A percentile compares a stretch with the other conserved stretches of the same genome.
phyloP scores from a whole-genome alignment of 2,329 filamentous ascomycete genomes.

The Exophiala spinifera region DNA sequence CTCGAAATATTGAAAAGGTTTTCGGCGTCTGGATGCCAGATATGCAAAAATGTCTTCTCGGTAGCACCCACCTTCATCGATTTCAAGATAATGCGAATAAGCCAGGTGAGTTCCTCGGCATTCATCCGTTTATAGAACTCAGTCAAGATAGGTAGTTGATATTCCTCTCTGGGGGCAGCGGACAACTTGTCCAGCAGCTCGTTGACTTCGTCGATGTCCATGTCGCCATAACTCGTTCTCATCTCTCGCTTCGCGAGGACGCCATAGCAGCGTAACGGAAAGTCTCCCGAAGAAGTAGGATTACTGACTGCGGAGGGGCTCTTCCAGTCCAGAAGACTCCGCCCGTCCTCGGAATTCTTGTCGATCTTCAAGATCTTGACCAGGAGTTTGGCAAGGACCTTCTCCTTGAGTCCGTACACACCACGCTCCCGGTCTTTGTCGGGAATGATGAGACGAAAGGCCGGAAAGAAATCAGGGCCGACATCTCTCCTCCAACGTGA shows the following conservation, averaged over 20 bases:
- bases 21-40: conserved; percentile 78
- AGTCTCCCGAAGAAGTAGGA: conserved; percentile 76
- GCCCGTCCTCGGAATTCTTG: conserved; percentile 83
- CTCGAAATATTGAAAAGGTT: conserved; percentile 85
- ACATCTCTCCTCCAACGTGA: conserved; percentile 82
- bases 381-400: conserved; percentile 81
- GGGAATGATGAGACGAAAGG: conserved; percentile 83
- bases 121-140: conserved; percentile 90
- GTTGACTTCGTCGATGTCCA: conserved; percentile 90
- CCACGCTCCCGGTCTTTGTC: conserved; percentile 89
- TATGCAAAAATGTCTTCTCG: conserved; percentile 80
- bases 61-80: conserved; percentile 74
- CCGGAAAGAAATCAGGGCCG: conserved; percentile 89
- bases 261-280: conserved; percentile 83
- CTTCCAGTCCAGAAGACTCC: conserved; percentile 87
- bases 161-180: conserved; percentile 71
- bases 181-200: conserved; percentile 76
- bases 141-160: conserved; percentile 76
- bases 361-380: conserved; percentile 91
- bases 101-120: conserved; percentile 87
- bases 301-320: conserved; percentile 67
- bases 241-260: conserved; percentile 81
- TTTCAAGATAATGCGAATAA: conserved; percentile 87
- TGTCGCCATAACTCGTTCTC: conserved; percentile 67
- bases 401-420: conserved; percentile 94